Percentiles rank a stretch among this genome's conserved stretches.
phyloP scores from a whole-genome alignment of 495 filamentous ascomycete species.

The Penicillium parvum region DNA sequence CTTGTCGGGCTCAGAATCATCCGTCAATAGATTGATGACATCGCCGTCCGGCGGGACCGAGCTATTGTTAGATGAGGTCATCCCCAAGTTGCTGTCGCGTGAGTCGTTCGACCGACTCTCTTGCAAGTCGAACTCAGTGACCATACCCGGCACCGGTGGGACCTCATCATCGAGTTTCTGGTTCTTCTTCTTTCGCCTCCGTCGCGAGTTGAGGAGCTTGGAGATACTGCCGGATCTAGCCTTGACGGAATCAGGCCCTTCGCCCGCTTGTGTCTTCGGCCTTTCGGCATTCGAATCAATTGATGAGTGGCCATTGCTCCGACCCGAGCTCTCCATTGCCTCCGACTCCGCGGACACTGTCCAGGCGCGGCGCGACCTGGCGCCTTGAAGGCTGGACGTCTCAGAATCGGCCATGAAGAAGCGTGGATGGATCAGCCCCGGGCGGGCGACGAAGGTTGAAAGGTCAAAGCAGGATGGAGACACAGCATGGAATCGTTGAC shows the following conservation, averaged over 20 bases:
- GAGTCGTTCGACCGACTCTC: constrained; percentile 26
- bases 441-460: constrained; percentile 2
- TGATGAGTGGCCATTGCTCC: constrained; percentile 43
- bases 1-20: constrained; percentile 67
- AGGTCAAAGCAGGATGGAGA: neutral
- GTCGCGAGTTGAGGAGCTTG: constrained; percentile 49
- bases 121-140: constrained; percentile 20
- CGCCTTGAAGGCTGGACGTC: constrained; percentile 25
- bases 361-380: constrained; percentile 29
- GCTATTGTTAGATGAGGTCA: constrained; percentile 29
- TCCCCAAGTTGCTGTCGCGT: constrained; percentile 18
- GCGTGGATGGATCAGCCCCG: constrained; percentile 4
- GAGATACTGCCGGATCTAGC: constrained; percentile 44
- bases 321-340: constrained; percentile 28
- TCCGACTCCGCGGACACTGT: constrained; percentile 34
- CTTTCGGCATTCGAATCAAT: constrained; percentile 40
- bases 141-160: constrained; percentile 17
- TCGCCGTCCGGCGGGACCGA: constrained; percentile 22
- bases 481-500: too few species aligned
- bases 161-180: constrained; percentile 29
- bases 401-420: constrained; percentile 30
- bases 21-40: constrained; percentile 56
- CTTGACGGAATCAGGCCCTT: constrained; percentile 33
- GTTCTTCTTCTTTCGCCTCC: constrained; percentile 40
- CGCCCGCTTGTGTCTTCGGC: constrained; percentile 40